phyloP scores from a whole-genome alignment of 2,329 filamentous ascomycete genomes.

The Fusarium nanum region DNA sequence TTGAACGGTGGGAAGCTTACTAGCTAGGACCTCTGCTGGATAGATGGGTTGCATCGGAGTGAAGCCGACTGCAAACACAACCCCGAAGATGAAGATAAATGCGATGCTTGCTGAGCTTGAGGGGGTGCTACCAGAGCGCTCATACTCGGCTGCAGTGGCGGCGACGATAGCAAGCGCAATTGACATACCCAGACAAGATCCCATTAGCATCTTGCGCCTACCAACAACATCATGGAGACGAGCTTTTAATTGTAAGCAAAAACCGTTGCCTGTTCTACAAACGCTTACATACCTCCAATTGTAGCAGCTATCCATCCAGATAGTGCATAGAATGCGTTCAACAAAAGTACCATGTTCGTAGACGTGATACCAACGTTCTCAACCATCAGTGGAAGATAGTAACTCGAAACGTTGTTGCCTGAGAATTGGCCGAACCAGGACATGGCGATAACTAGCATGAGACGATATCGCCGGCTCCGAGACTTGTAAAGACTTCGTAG shows the following conservation, averaged over 20 bases:
- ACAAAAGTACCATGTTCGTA: neutral
- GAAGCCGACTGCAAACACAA: slow-evolving; percentile 4
- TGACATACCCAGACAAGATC: slow-evolving; percentile 13
- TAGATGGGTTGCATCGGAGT: slow-evolving; percentile 23
- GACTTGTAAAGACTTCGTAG: slow-evolving; percentile 1
- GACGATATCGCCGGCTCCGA: slow-evolving; percentile 1
- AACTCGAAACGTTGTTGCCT: slow-evolving; percentile 8
- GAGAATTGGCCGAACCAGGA: slow-evolving; percentile 24
- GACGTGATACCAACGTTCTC: slow-evolving; percentile 11
- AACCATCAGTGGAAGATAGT: slow-evolving; percentile 14
- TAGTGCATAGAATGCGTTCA: slow-evolving; percentile 14
- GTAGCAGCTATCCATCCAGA: slow-evolving; percentile 16
- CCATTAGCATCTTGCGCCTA: slow-evolving; percentile 19
- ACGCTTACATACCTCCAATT: neutral
- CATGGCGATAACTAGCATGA: slow-evolving; percentile 8
- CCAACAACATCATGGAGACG: slow-evolving; percentile 12
- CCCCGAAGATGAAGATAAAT: slow-evolving; percentile 18
- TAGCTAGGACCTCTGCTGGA: slow-evolving; percentile 10
- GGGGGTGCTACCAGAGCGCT: neutral
- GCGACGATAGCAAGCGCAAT: slow-evolving; percentile 3
- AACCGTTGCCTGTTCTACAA: rapidly evolving
- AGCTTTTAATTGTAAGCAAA: neutral
- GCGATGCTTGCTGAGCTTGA: slow-evolving; percentile 17
- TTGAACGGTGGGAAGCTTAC: neutral
- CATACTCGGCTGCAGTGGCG: slow-evolving; percentile 9